Evolutionary conservation across 495 filamentous ascomycete species (phyloP).

Genomic region (Durotheca rogersii): DNA sequence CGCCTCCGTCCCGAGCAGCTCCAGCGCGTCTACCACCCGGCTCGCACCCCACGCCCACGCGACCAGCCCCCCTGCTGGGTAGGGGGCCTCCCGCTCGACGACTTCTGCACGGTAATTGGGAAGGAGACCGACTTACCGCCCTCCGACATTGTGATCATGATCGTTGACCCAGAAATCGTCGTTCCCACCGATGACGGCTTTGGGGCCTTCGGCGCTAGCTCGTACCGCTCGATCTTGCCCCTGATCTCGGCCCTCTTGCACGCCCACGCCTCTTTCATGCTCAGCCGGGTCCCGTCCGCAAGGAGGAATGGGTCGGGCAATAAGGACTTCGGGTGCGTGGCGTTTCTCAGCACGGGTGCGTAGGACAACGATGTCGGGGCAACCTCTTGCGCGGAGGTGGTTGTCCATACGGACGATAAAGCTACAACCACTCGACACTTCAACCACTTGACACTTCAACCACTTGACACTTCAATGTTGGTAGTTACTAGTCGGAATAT

Average conservation of each 20-base stretch:
- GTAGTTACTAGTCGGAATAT: too few species aligned
- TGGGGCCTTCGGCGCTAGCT: conserved; percentile 11
- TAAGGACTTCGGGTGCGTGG: conserved; percentile 2
- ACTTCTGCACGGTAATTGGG: conserved; percentile 28
- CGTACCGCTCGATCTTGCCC: conserved; percentile 4
- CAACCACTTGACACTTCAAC: too few species aligned
- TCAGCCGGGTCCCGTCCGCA: conserved; percentile 6
- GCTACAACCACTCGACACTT: background rate
- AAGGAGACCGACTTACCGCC: conserved; percentile 30
- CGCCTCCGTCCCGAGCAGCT: conserved; percentile 34
- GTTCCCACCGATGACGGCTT: conserved; percentile 22
- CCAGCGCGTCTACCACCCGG: conserved; percentile 51
- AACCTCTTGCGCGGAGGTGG: conserved; percentile 1
- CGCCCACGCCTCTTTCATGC: conserved; percentile 7
- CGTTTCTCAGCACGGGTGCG: conserved; percentile 3
- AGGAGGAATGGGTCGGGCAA: conserved; percentile 15
- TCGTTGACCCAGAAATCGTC: conserved; percentile 29
- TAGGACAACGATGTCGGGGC: conserved; percentile 1
- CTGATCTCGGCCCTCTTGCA: conserved; percentile 15
- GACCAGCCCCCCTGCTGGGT: conserved; percentile 42
- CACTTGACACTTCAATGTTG: too few species aligned
- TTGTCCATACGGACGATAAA: background rate
- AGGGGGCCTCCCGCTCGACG: conserved; percentile 27
- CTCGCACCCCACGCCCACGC: conserved; percentile 53
- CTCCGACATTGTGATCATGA: conserved; percentile 6